Percentiles rank a stretch among this genome's conserved stretches.
Conservation (phyloP, 345 rosid genomes). For the Euphorbia peplus region DNA sequence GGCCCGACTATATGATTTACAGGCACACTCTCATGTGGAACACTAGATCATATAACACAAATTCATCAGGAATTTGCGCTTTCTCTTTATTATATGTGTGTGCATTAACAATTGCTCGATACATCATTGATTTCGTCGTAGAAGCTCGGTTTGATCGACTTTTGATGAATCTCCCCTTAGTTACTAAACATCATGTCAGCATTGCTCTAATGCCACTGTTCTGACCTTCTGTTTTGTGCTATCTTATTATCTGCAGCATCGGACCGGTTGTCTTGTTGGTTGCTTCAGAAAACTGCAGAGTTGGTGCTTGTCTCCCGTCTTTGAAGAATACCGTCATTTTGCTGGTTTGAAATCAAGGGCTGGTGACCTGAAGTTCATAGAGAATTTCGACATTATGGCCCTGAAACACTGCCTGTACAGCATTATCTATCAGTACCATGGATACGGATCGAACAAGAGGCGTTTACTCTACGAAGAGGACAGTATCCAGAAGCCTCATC, state of each 20-base stretch:
- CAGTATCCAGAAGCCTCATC: conserved; percentile 45
- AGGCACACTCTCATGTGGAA: too few relatives aligned
- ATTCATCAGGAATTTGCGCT: neutral
- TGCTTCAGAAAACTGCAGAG: conserved; percentile 78
- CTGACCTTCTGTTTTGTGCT: too few relatives aligned
- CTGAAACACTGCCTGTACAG: conserved; percentile 62
- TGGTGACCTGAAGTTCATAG: conserved; percentile 59
- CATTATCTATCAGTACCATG: conserved; percentile 73
- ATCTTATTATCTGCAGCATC: conserved; percentile 51
- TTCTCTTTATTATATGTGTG: too few relatives aligned
- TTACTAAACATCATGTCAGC: too few relatives aligned
- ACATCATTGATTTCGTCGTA: neutral
- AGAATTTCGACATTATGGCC: conserved; percentile 40
- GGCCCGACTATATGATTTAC: too few relatives aligned
- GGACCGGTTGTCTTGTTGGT: conserved; percentile 84
- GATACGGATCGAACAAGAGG: conserved; percentile 59
- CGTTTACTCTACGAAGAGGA: conserved; percentile 63
- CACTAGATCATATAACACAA: too few relatives aligned
- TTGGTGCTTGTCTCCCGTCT: conserved; percentile 71
- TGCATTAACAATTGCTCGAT: neutral
- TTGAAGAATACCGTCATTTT: conserved; percentile 65
- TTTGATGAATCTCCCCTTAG: too few relatives aligned
- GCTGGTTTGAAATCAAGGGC: conserved; percentile 61
- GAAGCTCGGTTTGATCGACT: neutral
- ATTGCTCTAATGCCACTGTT: too few relatives aligned